Base-by-base conservation (phyloP, 169 alveolate species). In the Sarcocystis neurona region DNA sequence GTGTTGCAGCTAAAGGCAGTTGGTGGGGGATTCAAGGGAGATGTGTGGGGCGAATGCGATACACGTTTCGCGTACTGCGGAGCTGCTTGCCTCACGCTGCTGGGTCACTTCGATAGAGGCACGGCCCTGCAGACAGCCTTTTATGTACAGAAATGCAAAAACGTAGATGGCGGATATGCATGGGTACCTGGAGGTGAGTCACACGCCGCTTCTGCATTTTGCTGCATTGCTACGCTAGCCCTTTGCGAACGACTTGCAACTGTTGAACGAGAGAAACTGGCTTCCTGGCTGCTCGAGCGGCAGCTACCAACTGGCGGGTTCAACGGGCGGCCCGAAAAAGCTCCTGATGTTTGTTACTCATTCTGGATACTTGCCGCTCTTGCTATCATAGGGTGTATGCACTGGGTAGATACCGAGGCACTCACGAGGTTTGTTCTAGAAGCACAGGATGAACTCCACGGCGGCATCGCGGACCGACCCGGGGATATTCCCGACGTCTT, bases 241-340 rank as follows among this genome's bases (percentile, higher is more conserved):
- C 60, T 90, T 20, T 58, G 88, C 47, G 90, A 72, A 37, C 85
- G 88, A 50, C 60, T 79, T 43, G 48, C 88, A 58, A 46, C 86
- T 5, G 88, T 87, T 2, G 72, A 78, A 60, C 5, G 77, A 4
- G 56, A 48, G 79, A 27, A 48, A 37, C 47, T 88, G 27, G 93
- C 90, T 23, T 68, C 27, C 53, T 97, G 99, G 98, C 94, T 97
- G 44, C 89, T 96, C 85, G 96, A 96, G 63, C 94, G 99, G 80
- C 96, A 97, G 43, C 74, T 79, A 30, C 63, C 39, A 8, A 89
- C 84, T 70, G 98, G 99, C 46, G 99, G 99, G 48, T 97, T 97
- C 90, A 97, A 97, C 94, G 99, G 98, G 30, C 96, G 99, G 79
- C 98, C 99, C 34, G 98, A 97, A 89, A 97, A 97, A 92, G 96